Evolutionary conservation across 257 asterid species (phyloP).

Genomic region (Ajuga chamaepitys): DNA sequence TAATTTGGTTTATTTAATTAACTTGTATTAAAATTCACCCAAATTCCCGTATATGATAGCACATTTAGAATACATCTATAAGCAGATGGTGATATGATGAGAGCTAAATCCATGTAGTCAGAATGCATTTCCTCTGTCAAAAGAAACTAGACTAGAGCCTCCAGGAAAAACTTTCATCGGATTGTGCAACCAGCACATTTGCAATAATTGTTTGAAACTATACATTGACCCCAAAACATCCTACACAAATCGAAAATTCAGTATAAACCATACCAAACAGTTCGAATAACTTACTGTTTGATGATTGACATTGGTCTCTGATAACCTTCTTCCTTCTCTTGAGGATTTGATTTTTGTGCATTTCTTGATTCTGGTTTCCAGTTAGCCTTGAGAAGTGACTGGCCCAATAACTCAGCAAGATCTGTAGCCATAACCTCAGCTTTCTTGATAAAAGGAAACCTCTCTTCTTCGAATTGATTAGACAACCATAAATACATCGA

Average conservation of each 20-base stretch:
- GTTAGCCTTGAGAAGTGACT: conserved; percentile 59
- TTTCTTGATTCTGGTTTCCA: conserved; percentile 88
- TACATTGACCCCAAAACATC: neutral
- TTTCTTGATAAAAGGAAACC: conserved; percentile 66
- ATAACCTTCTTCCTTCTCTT: conserved; percentile 46
- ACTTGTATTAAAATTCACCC: too few species aligned
- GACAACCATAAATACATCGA: conserved; percentile 94
- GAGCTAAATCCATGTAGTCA: neutral
- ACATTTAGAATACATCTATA: neutral
- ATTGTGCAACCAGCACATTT: too few species aligned
- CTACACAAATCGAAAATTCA: neutral
- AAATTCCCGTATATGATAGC: too few species aligned
- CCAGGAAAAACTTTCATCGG: neutral
- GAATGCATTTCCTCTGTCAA: neutral
- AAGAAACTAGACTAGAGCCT: neutral
- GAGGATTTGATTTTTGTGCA: conserved; percentile 31
- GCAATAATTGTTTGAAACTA: too few species aligned
- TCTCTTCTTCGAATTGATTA: conserved; percentile 45
- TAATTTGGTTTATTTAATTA: too few species aligned
- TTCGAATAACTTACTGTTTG: conserved; percentile 37
- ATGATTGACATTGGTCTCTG: conserved; percentile 62
- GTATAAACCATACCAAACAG: neutral
- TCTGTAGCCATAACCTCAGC: conserved; percentile 83
- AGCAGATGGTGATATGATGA: neutral
- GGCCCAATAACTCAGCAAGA: conserved; percentile 73